A percentile compares a stretch with the other conserved stretches of the same genome.
These are phyloP conservation scores for Aphanomyces astaci DNA, from an alignment of 352 stramenopile genomes.

Conservation along the genomic window DNA sequence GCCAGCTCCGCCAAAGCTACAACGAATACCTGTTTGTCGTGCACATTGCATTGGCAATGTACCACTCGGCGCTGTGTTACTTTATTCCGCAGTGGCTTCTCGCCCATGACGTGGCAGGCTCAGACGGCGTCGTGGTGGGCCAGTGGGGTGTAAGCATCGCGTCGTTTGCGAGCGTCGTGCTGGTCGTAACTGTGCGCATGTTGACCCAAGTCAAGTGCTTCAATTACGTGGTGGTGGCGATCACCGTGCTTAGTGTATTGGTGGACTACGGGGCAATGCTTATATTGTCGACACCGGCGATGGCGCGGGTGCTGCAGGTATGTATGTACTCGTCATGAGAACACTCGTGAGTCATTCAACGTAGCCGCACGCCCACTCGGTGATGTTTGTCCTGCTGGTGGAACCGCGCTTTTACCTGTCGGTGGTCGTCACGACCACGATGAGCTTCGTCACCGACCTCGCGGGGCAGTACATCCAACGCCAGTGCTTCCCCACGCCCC, in stretches of 20 bases:
- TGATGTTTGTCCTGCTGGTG: not conserved
- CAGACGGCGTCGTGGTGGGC: not conserved
- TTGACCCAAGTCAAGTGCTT: not conserved
- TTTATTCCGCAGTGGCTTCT: not conserved
- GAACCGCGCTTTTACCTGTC: conserved; percentile 4
- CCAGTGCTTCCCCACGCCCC: not conserved
- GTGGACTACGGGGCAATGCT: not conserved
- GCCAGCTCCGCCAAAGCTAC: conserved; percentile 56
- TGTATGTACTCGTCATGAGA: not conserved
- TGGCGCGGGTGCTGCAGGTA: not conserved
- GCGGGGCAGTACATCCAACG: not conserved
- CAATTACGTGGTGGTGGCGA: not conserved
- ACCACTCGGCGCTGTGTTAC: conserved; percentile 8
- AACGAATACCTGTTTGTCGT: conserved; percentile 48
- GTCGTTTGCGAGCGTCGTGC: not conserved
- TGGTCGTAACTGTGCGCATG: conserved; percentile 10
- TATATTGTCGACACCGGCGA: not conserved
- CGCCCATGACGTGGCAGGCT: not conserved
- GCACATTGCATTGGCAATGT: not conserved
- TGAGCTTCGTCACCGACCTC: not conserved
- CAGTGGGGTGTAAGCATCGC: not conserved
- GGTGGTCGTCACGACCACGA: not conserved
- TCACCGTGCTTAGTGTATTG: not conserved
- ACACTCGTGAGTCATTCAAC: not conserved
- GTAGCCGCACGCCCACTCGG: not conserved